Evolutionary conservation across 1,139 yeast genomes (phyloP).

Genomic region (Nakaseomyces delphensis): DNA sequence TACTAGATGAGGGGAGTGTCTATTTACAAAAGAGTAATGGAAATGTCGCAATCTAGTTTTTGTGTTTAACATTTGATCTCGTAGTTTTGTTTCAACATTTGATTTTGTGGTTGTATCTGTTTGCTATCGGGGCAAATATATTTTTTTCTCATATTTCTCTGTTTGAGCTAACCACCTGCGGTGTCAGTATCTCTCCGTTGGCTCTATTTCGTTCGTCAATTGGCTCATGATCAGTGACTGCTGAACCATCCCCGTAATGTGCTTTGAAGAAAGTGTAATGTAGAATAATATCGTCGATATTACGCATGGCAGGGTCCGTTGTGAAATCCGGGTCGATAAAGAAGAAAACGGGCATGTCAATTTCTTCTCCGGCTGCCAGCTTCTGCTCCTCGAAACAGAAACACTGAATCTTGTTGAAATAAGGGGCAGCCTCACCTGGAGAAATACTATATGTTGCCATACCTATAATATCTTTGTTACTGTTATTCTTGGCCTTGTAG

Average conservation of each 20-base stretch:
- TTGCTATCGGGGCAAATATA: no score
- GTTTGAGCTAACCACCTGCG: slow-evolving; percentile 10
- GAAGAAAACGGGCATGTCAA: slow-evolving; percentile 98
- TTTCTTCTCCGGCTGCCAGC: slow-evolving; percentile 91
- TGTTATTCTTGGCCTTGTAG: slow-evolving; percentile 79
- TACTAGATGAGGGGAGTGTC: no score
- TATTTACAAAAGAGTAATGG: no score
- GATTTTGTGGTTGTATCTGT: no score
- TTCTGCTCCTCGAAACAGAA: slow-evolving; percentile 97
- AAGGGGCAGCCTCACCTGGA: slow-evolving; percentile 94
- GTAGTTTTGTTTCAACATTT: no score
- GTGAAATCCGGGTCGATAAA: slow-evolving; percentile 97
- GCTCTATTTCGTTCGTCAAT: slow-evolving; percentile 13
- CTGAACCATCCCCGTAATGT: slow-evolving; percentile 33
- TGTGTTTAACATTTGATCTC: no score
- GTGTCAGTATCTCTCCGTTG: slow-evolving; percentile 15
- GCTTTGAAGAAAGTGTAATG: slow-evolving; percentile 84
- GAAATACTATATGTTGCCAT: slow-evolving; percentile 97
- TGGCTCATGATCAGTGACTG: slow-evolving; percentile 21
- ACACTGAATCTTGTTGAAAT: slow-evolving; percentile 93
- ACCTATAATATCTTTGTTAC: slow-evolving; percentile 87
- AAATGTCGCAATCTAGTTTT: no score
- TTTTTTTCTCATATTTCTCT: slow-evolving; percentile 4
- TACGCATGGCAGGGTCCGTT: slow-evolving; percentile 86
- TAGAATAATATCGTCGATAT: slow-evolving; percentile 79